phyloP scores from a whole-genome alignment of 257 asterid genomes.

The Solanum appendiculatum region DNA sequence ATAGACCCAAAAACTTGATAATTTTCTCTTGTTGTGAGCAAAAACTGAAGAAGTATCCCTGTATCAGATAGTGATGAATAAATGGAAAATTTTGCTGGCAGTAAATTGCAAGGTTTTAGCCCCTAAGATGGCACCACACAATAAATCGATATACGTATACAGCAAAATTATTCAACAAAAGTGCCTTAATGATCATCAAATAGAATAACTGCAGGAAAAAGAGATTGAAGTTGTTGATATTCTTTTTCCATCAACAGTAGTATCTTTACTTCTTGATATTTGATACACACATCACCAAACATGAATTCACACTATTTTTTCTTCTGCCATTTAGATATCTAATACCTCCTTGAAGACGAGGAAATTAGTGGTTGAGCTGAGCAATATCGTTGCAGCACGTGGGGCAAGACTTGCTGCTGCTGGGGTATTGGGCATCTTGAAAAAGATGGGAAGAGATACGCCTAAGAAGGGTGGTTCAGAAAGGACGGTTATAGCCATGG shows the following conservation, averaged over 20 bases:
- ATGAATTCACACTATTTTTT: not conserved
- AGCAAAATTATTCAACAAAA: not conserved
- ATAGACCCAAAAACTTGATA: not conserved
- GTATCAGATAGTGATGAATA: not conserved
- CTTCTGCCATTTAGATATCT: conserved; percentile 32
- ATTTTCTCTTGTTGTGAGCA: not conserved
- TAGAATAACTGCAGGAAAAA: not conserved
- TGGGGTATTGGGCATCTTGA: conserved; percentile 58
- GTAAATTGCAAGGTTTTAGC: not conserved
- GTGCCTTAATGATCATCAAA: not conserved
- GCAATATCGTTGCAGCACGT: conserved; percentile 56
- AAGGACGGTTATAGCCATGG: conserved; percentile 70
- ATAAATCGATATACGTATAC: not conserved
- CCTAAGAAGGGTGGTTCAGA: conserved; percentile 21
- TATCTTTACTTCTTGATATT: not conserved
- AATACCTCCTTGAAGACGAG: conserved; percentile 50
- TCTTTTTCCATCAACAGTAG: not conserved
- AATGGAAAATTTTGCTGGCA: not conserved
- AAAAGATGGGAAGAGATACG: conserved; percentile 67
- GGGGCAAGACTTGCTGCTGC: conserved; percentile 90
- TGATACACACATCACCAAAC: not conserved
- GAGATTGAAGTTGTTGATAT: not conserved
- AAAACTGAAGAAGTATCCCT: not conserved
- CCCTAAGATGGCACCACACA: not conserved
- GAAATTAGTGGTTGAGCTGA: conserved; percentile 43